A percentile compares a stretch with the other conserved stretches of the same genome.
phyloP scores from a whole-genome alignment of 768 basidiomycete genomes.

The Pisolithus orientalis region DNA sequence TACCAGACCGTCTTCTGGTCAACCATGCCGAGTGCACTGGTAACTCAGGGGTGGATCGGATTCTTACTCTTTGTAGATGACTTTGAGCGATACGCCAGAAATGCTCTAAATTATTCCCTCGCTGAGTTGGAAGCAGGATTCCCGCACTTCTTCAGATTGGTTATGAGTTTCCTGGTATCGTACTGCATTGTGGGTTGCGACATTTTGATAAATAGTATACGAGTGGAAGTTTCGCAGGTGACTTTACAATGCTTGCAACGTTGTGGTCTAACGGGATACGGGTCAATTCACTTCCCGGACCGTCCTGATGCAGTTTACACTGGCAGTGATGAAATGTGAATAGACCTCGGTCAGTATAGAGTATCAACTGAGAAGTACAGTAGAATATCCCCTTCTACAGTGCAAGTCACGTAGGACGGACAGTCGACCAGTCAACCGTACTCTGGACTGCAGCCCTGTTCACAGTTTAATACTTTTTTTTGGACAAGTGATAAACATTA shows the following conservation, averaged over 20 bases:
- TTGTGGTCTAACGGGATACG: slow-evolving; percentile 79
- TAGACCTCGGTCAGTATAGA: no score
- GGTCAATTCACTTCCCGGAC: slow-evolving; percentile 67
- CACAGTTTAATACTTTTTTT: no score
- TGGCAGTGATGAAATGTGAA: no score
- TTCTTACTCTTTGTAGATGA: slow-evolving; percentile 82
- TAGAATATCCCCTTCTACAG: no score
- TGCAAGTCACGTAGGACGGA: no score
- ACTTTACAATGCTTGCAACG: slow-evolving; percentile 76
- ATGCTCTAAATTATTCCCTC: slow-evolving; percentile 66
- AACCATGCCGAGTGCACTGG: slow-evolving; percentile 30
- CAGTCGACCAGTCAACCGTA: no score
- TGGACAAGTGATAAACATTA: no score
- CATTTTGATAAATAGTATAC: slow-evolving; percentile 37
- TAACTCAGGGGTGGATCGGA: slow-evolving; percentile 55
- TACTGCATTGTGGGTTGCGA: background rate
- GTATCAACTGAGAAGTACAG: no score
- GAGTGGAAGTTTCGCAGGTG: slow-evolving; percentile 44
- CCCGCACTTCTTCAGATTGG: slow-evolving; percentile 75
- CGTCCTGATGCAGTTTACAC: slow-evolving; percentile 34
- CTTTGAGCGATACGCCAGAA: slow-evolving; percentile 72
- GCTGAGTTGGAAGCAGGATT: slow-evolving; percentile 50
- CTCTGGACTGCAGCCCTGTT: no score
- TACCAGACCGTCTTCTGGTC: slow-evolving; percentile 58
- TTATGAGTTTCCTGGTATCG: slow-evolving; percentile 39